Base-by-base conservation (phyloP, 2,329 filamentous ascomycete genomes). In the Balansia obtecta region DNA sequence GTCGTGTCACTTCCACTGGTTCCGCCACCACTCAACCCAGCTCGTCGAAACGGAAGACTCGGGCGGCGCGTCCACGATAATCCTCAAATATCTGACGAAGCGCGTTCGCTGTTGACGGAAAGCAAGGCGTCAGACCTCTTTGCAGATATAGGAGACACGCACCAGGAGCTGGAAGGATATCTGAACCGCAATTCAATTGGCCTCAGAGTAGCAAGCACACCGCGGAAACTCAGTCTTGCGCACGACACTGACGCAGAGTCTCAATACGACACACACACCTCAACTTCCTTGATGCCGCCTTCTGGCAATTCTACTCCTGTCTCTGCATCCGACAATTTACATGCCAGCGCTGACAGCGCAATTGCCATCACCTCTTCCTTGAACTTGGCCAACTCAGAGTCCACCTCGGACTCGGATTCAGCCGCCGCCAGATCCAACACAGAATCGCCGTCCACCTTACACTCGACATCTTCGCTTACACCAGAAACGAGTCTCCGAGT, bases 121-220 rank as follows among this genome's bases (percentile, higher is more conserved):
- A 53, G 52, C 40, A 44, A 44, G n/a, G 22, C 37, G 3, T 52
- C 53, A 22, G 53, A 55, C 50, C 33, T 56, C 33, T 55, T 56
- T 42, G 51, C 34, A n/a, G 53, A 55, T 46, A 16, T 56, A 33
- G 53, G 48, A 44, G 48, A 22, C 27, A 41, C 48, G 9, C 53
- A 55, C 48, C 45, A 44, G 15, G 55, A 56, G 41, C 53, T 55
- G 33, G 49, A 54, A 9, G 49, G 42, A 3, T 56, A 48, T 48
- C 45, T 56, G n/a, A 45, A 47, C 46, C 12, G 33, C 39, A 22
- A n/a, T 20, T 42, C 48, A 15, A 18, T 20, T 20, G 46, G 39
- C 33, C 12, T 43, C 10, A 15, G 18, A 18, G 20, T 49, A 13
- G 27, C 27, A 27, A 30, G 33, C 33, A 22, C 39, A 32, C 20